Conservation (phyloP, 2,329 filamentous ascomycete species). For the Cadophora luteo-olivacea region DNA sequence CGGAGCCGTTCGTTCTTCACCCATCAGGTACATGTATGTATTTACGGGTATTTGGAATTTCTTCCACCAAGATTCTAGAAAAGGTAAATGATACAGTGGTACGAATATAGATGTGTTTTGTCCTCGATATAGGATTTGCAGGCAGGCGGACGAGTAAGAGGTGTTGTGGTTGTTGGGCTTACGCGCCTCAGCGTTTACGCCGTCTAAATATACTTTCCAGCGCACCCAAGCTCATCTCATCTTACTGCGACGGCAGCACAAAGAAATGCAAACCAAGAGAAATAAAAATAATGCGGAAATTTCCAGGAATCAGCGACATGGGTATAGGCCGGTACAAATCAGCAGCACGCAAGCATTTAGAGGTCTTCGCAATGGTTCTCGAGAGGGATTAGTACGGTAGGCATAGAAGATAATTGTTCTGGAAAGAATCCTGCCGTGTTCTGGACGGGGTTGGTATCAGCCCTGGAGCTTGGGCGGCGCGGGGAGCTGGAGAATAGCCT, state of each 20-base stretch:
- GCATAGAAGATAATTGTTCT: constrained; percentile 17
- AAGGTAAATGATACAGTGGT: background rate
- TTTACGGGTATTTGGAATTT: background rate
- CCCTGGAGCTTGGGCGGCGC: background rate
- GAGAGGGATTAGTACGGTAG: background rate
- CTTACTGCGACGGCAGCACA: too few species aligned
- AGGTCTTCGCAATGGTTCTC: background rate
- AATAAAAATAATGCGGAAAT: background rate
- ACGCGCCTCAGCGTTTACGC: constrained; percentile 29
- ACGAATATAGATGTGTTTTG: constrained; percentile 9
- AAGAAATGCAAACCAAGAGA: background rate
- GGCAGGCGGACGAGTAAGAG: background rate
- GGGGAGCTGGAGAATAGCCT: constrained; percentile 20
- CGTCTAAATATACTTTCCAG: constrained; percentile 25
- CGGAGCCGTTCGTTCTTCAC: too few species aligned
- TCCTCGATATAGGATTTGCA: constrained; percentile 6
- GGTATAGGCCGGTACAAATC: background rate
- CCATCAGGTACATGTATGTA: background rate
- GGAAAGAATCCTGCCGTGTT: constrained; percentile 25
- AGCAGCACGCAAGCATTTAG: background rate
- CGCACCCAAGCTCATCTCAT: background rate
- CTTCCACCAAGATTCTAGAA: background rate
- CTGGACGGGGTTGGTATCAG: background rate
- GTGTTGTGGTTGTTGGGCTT: constrained; percentile 21
- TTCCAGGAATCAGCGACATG: background rate